Percentiles rank a stretch among this genome's conserved stretches.
Conservation (phyloP, 805 yeast genomes). For the Starmera caribaea region DNA sequence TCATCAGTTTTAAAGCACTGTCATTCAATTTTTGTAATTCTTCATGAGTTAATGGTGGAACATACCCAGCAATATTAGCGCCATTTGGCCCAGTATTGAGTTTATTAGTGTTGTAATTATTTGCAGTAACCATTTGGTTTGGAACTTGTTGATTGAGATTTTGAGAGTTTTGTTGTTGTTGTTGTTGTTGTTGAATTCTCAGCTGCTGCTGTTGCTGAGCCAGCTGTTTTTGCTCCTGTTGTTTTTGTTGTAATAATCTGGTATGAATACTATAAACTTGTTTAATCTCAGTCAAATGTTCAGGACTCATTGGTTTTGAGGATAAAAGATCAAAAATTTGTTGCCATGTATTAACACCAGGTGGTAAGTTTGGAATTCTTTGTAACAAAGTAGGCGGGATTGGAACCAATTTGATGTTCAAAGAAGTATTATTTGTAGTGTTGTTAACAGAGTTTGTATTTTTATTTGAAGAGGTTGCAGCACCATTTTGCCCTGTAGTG, state of each 20-base stretch:
- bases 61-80: constrained; percentile 1
- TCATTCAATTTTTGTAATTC: constrained; percentile 13
- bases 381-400: constrained; percentile 62
- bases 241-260: constrained; percentile 40
- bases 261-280: constrained; percentile 61
- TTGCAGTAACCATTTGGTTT: constrained; percentile 1
- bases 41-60: constrained; percentile 9
- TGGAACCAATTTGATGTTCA: constrained; percentile 51
- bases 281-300: constrained; percentile 48
- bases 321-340: constrained; percentile 58
- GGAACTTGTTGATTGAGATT: constrained; percentile 18
- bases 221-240: constrained; percentile 21
- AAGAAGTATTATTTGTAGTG: constrained; percentile 9
- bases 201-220: constrained; percentile 2
- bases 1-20: constrained; percentile 14
- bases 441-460: too few relatives aligned
- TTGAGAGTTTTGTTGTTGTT: constrained; percentile 27
- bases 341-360: constrained; percentile 73
- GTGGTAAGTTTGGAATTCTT: constrained; percentile 69
- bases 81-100: constrained; percentile 2
- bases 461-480: too few relatives aligned
- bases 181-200: constrained; percentile 8
- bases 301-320: constrained; percentile 47
- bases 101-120: constrained; percentile 2
- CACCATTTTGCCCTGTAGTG: too few relatives aligned